Percentiles rank a stretch among this genome's conserved stretches.
These are phyloP conservation scores for Conticribra weissflogii DNA, from an alignment of 108 stramenopile species.

Conservation along the genomic window DNA sequence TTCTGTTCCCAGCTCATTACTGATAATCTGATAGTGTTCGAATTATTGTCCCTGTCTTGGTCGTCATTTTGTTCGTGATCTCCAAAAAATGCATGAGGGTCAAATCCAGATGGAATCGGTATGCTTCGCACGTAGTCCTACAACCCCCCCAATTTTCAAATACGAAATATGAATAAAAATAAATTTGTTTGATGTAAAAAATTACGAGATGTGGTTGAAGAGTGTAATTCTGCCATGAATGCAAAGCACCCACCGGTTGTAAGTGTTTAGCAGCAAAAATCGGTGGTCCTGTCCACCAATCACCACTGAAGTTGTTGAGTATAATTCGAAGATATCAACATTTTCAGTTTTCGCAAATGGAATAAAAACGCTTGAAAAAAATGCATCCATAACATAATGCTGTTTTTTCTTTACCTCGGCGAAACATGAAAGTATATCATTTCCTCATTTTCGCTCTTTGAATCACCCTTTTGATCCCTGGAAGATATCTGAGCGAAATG, in stretches of 20 bases:
- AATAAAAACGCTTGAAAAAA: neutral
- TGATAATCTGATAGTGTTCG: neutral
- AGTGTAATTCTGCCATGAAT: neutral
- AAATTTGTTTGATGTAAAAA: no score
- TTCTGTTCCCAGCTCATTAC: conserved; percentile 21
- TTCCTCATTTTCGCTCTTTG: neutral
- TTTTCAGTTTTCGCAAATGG: no score
- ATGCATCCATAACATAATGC: neutral
- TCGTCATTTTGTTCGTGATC: conserved; percentile 11
- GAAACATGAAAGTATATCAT: conserved; percentile 23
- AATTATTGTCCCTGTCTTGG: neutral
- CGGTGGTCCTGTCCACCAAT: conserved; percentile 27
- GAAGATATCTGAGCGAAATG: no score
- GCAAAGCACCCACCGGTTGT: conserved; percentile 14
- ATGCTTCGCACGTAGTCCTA: conserved; percentile 24
- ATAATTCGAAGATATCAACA: neutral
- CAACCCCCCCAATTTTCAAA: no score
- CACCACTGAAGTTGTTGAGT: conserved; percentile 9
- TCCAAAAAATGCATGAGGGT: conserved; percentile 12
- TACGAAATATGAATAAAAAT: no score
- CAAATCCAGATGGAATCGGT: conserved; percentile 17
- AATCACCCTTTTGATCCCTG: neutral
- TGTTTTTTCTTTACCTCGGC: conserved; percentile 13
- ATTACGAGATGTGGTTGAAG: neutral
- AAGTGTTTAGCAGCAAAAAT: conserved; percentile 29